Evolutionary conservation across 768 basidiomycete species (phyloP), one percentile per base, ranked within the genome.

Genomic region (Tricholoma bakamatsutake): DNA sequence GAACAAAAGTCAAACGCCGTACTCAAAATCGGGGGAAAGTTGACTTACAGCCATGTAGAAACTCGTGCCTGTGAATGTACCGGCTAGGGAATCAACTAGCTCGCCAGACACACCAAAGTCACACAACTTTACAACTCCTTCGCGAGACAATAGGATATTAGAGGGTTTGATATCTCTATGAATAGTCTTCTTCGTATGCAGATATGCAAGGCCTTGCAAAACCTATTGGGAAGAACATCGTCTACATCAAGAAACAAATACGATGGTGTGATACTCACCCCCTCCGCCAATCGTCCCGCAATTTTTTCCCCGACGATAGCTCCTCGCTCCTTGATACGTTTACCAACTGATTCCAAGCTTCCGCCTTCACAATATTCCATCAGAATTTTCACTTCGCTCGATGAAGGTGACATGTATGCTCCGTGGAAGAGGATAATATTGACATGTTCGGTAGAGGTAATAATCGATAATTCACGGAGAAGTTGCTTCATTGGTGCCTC

Each of bases 41-140:
- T 34, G 28, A 83, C 95, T 71, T 65, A 98, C 96, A 61, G 97
- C 95, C 96, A 98, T 98, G 73, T 98, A 99, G 61, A 91, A 89
- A 67, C 93, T 93, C 43, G 96, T 98, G 6, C 97, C 97, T 1
- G 96, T 98, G 67, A 98, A 98, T 0, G 97, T 98, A 53, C 90
- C 91, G 13, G 97, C 97, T 59, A 90, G 71, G 50, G 90, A 93
- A 65, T 89, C 85, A 63, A 98, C 85, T 21, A 99, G 80, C 71
- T 97, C 92, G 40, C 96, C 97, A 27, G 96, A 98, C 17, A 98
- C 97, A 31, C 97, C 97, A 66, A 99, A 99, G 72, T 99, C 97
- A 68, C 82, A 87, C 3, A 99, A 79, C 69, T 94, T 97, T 66
- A 98, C 86, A 47, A 93, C 72, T 30, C 97, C 97, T 65, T 93